Evolutionary conservation across 2,329 filamentous ascomycete species (phyloP), one percentile per base, ranked within the genome.

Genomic region (Iodosphaeria phyllophila): DNA sequence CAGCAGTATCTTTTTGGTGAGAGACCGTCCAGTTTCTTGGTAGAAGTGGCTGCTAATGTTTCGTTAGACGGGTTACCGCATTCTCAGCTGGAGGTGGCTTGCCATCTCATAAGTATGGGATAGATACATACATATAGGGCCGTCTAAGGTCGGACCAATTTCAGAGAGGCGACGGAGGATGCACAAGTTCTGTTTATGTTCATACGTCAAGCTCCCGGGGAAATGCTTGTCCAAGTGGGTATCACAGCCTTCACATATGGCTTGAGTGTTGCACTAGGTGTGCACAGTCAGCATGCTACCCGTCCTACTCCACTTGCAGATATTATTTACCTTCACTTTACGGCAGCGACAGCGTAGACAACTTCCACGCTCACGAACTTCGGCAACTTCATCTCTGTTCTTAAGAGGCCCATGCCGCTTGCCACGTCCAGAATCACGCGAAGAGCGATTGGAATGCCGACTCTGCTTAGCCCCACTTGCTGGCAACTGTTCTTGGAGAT

Each of bases 311-410:
- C 38, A 28, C 28, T 28, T 28, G 24, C 31, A 28, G 19, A 22
- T 16, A 18, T 16, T 22, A 38, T 55, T 51, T 50, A 61, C 59
- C 35, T 46, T 42, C 35, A 52, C 51, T 45, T 59, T 62, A 34
- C 48, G 50, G 31, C 55, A 47, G 34, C 51, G 56, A 40, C 59
- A 63, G 28, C 50, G 51, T 27, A 54, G 46, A 35, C 59, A 64
- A 17, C 58, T 56, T 29, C 53, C 52, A 35, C 46, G 47, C 37
- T 56, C 54, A 33, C 59, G 56, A 27, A 63, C 56, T 27, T 51
- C 49, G 26, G 55, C 56, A 21, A 59, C 60, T 41, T 59, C 50
- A 30, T 52, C 46, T 21, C 37, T 37, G 25, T 45, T 41, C n/a
- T 38, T 28, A 23, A 46, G 28, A 16, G 42, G 42, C 18, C 35